Evolutionary conservation across 176 grass and related monocot genomes (phyloP), one percentile per base, ranked within the genome.

Genomic region (Metroxylon sagu): DNA sequence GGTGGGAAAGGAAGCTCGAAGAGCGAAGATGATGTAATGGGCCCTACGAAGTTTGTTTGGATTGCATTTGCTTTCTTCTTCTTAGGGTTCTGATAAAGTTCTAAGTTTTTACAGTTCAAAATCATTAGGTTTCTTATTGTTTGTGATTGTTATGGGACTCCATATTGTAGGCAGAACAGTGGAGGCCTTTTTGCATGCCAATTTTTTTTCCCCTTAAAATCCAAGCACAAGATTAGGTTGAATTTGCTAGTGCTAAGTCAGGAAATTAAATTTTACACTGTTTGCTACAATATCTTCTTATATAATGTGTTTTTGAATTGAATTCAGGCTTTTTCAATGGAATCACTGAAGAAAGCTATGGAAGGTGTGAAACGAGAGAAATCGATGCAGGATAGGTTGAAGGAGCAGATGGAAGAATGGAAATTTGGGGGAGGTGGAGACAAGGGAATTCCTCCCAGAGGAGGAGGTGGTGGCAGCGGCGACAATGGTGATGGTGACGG

Each of bases 271-370:
- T 14, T 43, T 43, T 43, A 43, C 7, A 14, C 35, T 10, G 12
- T 43, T 39, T 43, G 35, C 35, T 43, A 43, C 8, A 43, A 52
- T 28, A n/a, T 27, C 15, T n/a, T 16, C 26, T 8, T 67, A 67
- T 30, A 35, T 67, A 18, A 19, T 19, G 18, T 21, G 6, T 4
- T 67, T 54, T 29, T 18, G 16, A 21, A 55, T 54, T 27, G 25
- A 26, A 28, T 30, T 57, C 60, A 95, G 90, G 82, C 76, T 1
- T 85, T 95, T 59, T 84, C 80, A 30, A 80, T 85, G 79, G 79
- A 95, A 65, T 89, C 85, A 0, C 77, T 89, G 72, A 95, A 78
- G 50, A 89, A 85, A 80, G 76, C 69, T 60, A 81, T 89, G 73
- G 79, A 74, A 74, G 76, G 67, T 70, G 62, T 76, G 60, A 82